A percentile compares a stretch with the other conserved stretches of the same genome.
phyloP scores from a whole-genome alignment of 208 protist genomes.

The Crithidia brevicula region DNA sequence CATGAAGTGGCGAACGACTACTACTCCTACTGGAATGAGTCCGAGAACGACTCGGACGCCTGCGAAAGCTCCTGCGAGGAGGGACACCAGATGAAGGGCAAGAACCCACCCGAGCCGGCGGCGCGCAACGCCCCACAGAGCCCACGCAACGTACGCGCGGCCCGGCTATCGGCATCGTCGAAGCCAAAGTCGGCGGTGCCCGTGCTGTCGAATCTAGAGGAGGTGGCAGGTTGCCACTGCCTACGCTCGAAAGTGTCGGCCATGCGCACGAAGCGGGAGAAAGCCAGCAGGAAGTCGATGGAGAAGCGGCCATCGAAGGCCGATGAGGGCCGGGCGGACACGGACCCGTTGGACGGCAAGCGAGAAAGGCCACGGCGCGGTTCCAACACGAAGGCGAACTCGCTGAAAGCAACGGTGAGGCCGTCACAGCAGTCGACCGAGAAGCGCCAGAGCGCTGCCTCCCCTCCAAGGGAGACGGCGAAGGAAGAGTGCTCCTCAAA shows the following conservation, averaged over 20 bases:
- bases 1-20: conserved; percentile 1
- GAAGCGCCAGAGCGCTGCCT: background rate
- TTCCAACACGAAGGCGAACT: background rate
- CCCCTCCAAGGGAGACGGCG: background rate
- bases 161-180: background rate
- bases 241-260: background rate
- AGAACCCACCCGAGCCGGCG: too few species aligned
- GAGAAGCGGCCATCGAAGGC: too few species aligned
- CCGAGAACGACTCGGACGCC: background rate
- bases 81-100: background rate
- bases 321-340: too few species aligned
- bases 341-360: background rate
- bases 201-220: conserved; percentile 5
- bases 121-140: background rate
- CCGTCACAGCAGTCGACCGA: background rate
- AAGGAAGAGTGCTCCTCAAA: background rate
- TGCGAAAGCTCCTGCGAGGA: background rate
- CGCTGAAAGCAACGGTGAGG: too few species aligned
- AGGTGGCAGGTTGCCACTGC: background rate
- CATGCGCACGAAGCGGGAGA: background rate
- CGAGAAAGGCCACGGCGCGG: background rate
- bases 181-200: background rate
- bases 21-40: conserved; percentile 32
- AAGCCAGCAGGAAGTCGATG: background rate
- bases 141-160: background rate